phyloP scores from a whole-genome alignment of 2,329 filamentous ascomycete species.

The Alternaria solani region DNA sequence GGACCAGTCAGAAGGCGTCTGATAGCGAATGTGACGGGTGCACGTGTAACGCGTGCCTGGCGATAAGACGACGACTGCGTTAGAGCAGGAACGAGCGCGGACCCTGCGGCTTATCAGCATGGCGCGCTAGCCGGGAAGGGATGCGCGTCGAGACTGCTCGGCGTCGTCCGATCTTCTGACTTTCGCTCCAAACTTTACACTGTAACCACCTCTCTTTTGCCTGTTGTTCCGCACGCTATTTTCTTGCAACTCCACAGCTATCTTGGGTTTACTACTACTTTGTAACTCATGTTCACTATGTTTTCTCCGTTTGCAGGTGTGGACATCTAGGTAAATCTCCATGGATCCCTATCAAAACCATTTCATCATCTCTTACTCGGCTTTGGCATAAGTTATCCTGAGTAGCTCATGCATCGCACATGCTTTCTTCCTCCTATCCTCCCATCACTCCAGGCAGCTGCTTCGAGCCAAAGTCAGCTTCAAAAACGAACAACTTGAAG shows the following conservation, averaged over 20 bases:
- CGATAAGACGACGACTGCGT: conserved; percentile 12
- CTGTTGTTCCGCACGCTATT: background rate
- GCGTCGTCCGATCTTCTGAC: conserved; percentile 6
- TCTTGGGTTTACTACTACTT: too few relatives aligned
- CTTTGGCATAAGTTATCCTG: background rate
- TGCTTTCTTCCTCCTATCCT: background rate
- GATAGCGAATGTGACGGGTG: conserved; percentile 14
- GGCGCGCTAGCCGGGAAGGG: conserved; percentile 3
- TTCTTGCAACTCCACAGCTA: background rate
- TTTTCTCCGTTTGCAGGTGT: background rate
- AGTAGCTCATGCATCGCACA: background rate
- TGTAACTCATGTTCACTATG: background rate
- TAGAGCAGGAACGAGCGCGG: background rate
- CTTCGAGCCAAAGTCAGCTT: background rate
- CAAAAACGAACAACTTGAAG: background rate
- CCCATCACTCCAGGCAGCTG: background rate
- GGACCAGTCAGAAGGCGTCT: conserved; percentile 18
- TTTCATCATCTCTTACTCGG: background rate
- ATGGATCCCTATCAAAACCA: background rate
- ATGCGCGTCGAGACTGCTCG: background rate
- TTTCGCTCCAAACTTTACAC: background rate
- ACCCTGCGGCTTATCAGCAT: conserved; percentile 18
- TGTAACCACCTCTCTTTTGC: background rate
- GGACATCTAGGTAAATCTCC: background rate
- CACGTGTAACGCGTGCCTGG: conserved; percentile 24